Percentiles rank a stretch among this genome's conserved stretches.
Evolutionary conservation across 768 basidiomycete species (phyloP).

Genomic region (Naganishia kalamii): DNA sequence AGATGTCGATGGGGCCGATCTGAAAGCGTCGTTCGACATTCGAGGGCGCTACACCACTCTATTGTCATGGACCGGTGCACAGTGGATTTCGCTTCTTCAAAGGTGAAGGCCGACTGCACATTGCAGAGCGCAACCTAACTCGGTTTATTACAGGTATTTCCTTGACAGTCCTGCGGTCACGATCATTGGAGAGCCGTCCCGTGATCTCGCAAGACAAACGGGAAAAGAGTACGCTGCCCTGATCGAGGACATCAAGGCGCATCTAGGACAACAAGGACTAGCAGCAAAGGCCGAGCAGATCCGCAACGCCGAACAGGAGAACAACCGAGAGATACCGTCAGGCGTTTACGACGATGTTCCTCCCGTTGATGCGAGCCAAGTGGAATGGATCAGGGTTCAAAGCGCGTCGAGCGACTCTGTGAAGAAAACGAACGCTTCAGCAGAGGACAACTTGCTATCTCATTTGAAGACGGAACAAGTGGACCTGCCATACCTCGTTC

Average conservation of each 20-base stretch:
- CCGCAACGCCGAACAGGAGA: slow-evolving; percentile 76
- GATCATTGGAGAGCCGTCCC: slow-evolving; percentile 80
- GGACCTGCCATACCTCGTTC: slow-evolving; percentile 75
- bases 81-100: slow-evolving; percentile 56
- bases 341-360: slow-evolving; percentile 77
- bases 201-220: slow-evolving; percentile 67
- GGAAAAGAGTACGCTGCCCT: slow-evolving; percentile 75
- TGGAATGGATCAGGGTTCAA: slow-evolving; percentile 81
- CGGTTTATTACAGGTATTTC: slow-evolving; percentile 59
- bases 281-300: slow-evolving; percentile 61
- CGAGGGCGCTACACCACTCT: slow-evolving; percentile 64
- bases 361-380: slow-evolving; percentile 73
- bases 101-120: not conserved
- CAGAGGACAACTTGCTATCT: slow-evolving; percentile 51
- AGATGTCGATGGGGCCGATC: slow-evolving; percentile 68
- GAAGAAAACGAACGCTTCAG: slow-evolving; percentile 28
- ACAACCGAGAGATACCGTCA: slow-evolving; percentile 72
- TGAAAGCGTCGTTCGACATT: slow-evolving; percentile 68
- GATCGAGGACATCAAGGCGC: slow-evolving; percentile 60
- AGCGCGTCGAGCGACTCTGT: slow-evolving; percentile 44
- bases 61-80: slow-evolving; percentile 62
- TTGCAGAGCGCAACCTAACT: not conserved
- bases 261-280: slow-evolving; percentile 77
- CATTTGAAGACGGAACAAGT: slow-evolving; percentile 65
- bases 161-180: slow-evolving; percentile 65